Conservation (phyloP, 495 filamentous ascomycete genomes). For the Glarea lozoyensis region DNA sequence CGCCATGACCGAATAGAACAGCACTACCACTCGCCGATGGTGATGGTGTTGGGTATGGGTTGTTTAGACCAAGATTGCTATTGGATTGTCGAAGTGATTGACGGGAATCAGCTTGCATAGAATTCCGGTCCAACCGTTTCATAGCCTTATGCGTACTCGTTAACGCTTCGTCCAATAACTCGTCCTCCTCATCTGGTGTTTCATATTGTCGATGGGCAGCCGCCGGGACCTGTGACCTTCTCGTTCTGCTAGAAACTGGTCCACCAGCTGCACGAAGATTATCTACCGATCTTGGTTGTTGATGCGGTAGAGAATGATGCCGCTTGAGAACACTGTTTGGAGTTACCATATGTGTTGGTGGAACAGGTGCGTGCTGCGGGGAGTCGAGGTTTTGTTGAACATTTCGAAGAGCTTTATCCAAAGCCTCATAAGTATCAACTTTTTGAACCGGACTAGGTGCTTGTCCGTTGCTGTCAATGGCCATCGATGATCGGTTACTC, state of each 20-base stretch:
- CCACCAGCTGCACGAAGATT: slow-evolving; percentile 49
- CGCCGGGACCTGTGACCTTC: slow-evolving; percentile 69
- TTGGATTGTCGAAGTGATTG: slow-evolving; percentile 41
- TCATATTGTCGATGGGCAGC: slow-evolving; percentile 82
- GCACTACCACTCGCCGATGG: slow-evolving; percentile 75
- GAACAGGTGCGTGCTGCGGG: slow-evolving; percentile 38
- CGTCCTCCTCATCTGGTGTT: slow-evolving; percentile 93
- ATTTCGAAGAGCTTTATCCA: slow-evolving; percentile 74
- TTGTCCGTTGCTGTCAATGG: slow-evolving; percentile 53
- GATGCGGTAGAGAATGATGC: slow-evolving; percentile 70
- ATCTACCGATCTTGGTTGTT: slow-evolving; percentile 54
- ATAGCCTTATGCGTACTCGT: slow-evolving; percentile 36
- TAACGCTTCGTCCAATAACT: slow-evolving; percentile 78
- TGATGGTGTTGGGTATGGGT: slow-evolving; percentile 86
- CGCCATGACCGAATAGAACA: slow-evolving; percentile 48
- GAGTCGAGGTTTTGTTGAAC: slow-evolving; percentile 56
- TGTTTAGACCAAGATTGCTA: slow-evolving; percentile 53
- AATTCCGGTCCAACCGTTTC: slow-evolving; percentile 40
- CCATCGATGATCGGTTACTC: slow-evolving; percentile 73
- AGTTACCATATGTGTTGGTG: slow-evolving; percentile 44
- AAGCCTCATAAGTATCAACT: slow-evolving; percentile 53
- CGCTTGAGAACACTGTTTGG: slow-evolving; percentile 46
- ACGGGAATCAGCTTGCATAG: slow-evolving; percentile 32
- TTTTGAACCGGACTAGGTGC: slow-evolving; percentile 42
- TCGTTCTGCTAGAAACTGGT: slow-evolving; percentile 75